Base-by-base conservation (phyloP, 108 stramenopile species). In the Nitzschia sp. region DNA sequence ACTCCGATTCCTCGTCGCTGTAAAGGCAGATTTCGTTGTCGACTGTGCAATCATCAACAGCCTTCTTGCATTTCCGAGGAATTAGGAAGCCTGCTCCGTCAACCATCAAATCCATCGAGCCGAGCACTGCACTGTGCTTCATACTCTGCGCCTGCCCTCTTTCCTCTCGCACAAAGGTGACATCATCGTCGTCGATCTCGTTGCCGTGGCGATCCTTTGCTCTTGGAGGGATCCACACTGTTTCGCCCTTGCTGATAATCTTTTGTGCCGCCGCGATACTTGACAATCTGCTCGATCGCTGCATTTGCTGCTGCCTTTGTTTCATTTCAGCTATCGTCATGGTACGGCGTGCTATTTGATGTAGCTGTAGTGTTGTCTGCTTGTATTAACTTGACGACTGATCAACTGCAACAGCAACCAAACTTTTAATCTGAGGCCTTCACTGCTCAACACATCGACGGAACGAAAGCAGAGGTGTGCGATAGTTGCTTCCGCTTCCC, bases 191-290 rank as follows among this genome's bases (percentile, higher is more conserved):
- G 15, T 57, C 56, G 56, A 30, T 18, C 23, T 62, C 61, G 11
- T 9, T 13, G 1, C 38, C 35, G 0, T 23, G 19, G 5, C 35
- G 38, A 62, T 62, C 42, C 25, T 62, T 62, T 36, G 35, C 61
- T 23, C 23, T 42, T 5, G 38, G 61, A 23, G 61, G 61, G 46
- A 62, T 34, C 61, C 61, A 62, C 13, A 62, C 61, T 46, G 42
- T 27, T 9, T 51, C 17, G 5, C 21, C 25, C 31, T 21, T 57
- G 38, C 13, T 42, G 13, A 9, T 42, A 13, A 6, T 42, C 13
- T 13, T 42, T 42, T 13, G 38, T 42, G 38, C 38, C 13, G 38
- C 38, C 13, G 38, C 38, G 38, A 13, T 42, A 13, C 13, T n/a
- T n/a, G n/a, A n/a, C n/a, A n/a, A n/a, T 13, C 38, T 42, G 38